Percentiles rank a stretch among this genome's conserved stretches.
These are phyloP conservation scores for Medicago truncatula DNA, from an alignment of 306 rosid genomes.

Conservation along the genomic window DNA sequence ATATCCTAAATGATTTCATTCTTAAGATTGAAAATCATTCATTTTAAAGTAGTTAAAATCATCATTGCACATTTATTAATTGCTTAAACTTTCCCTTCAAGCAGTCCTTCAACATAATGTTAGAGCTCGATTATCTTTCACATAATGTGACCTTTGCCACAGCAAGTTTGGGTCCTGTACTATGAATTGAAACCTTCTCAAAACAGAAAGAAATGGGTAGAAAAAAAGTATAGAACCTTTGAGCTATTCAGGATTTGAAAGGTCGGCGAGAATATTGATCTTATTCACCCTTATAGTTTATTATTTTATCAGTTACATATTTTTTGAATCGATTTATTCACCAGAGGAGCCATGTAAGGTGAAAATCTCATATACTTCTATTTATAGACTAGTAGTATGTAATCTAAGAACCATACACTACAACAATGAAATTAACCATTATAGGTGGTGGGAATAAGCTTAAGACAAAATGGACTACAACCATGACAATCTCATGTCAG, in stretches of 20 bases:
- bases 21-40: background rate
- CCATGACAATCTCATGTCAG: background rate
- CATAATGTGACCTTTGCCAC: background rate
- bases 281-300: background rate
- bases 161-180: background rate
- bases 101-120: background rate
- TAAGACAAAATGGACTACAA: background rate
- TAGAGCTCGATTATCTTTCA: background rate
- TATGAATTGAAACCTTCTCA: background rate
- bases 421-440: background rate
- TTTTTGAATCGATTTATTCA: background rate
- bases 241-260: background rate
- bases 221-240: conserved; percentile 12
- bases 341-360: background rate
- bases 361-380: background rate
- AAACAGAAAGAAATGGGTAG: background rate
- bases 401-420: background rate
- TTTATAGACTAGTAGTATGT: background rate
- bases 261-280: no score
- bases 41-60: background rate
- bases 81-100: background rate
- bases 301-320: background rate
- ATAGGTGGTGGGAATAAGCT: background rate
- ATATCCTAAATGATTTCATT: background rate
- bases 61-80: background rate